Percentiles rank a stretch among this genome's conserved stretches.
Evolutionary conservation across 78 protist species (phyloP).

Genomic region (Planoprotostelium fungivorum): DNA sequence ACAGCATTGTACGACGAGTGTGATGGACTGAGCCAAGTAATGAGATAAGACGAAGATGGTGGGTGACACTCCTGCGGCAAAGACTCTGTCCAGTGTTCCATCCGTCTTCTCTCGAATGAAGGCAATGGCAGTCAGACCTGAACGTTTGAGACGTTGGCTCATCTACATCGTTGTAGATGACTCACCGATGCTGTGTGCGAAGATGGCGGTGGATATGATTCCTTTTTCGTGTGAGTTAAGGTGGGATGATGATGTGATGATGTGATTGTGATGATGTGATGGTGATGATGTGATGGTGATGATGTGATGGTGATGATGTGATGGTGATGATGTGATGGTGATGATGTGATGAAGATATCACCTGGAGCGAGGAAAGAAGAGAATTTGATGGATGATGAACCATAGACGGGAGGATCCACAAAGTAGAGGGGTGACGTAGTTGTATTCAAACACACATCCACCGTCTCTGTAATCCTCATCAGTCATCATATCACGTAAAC

Average conservation of each 20-base stretch:
- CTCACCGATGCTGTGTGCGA: background rate
- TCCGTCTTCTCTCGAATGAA: slow-evolving; percentile 33
- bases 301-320: too few relatives aligned
- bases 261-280: too few relatives aligned
- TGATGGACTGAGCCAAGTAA: slow-evolving; percentile 15
- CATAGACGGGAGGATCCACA: slow-evolving; percentile 36
- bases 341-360: slow-evolving; percentile 26
- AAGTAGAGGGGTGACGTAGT: background rate
- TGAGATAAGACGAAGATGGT: slow-evolving; percentile 9
- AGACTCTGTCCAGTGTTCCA: slow-evolving; percentile 43
- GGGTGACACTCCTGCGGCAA: slow-evolving; percentile 19
- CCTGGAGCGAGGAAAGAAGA: slow-evolving; percentile 59
- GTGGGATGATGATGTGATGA: too few relatives aligned
- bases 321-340: slow-evolving; percentile 15
- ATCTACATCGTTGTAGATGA: background rate
- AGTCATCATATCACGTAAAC: background rate
- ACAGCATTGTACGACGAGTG: slow-evolving; percentile 21
- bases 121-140: background rate
- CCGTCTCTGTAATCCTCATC: too few relatives aligned
- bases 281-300: too few relatives aligned
- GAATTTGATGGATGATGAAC: slow-evolving; percentile 11
- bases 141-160: background rate
- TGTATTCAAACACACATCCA: background rate
- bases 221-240: background rate
- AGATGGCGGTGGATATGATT: background rate